phyloP scores from a whole-genome alignment of 805 yeast genomes.

The Starmerella floris region DNA sequence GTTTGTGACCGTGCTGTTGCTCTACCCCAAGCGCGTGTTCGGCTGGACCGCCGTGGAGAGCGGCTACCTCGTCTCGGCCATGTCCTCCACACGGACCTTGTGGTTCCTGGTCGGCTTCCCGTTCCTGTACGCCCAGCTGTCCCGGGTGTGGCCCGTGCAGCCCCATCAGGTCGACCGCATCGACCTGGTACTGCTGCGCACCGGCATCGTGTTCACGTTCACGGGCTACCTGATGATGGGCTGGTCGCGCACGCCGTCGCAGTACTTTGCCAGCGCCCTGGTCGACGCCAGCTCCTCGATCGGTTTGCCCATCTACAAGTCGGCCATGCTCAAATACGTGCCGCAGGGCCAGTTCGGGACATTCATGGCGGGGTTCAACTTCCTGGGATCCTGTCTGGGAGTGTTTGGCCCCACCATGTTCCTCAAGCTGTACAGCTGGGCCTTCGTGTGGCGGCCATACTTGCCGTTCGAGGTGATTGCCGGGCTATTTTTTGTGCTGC shows the following conservation, averaged over 20 bases:
- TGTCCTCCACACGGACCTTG: conserved; percentile 22
- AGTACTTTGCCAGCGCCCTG: conserved; percentile 21
- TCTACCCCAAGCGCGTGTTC: conserved; percentile 24
- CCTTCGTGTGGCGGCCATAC: conserved; percentile 14
- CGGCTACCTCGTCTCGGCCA: conserved; percentile 25
- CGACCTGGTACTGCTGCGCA: conserved; percentile 19
- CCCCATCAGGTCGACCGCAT: conserved; percentile 18
- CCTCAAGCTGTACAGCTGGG: conserved; percentile 19
- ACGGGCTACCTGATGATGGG: conserved; percentile 21
- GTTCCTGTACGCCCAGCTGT: conserved; percentile 14
- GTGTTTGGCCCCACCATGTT: conserved; percentile 18
- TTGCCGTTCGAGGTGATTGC: conserved; percentile 18
- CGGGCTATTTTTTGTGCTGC: conserved; percentile 8
- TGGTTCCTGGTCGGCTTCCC: conserved; percentile 24
- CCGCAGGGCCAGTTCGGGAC: conserved; percentile 23
- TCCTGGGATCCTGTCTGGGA: conserved; percentile 10
- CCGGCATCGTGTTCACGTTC: conserved; percentile 20
- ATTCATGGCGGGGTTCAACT: conserved; percentile 23
- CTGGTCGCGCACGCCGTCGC: conserved; percentile 17
- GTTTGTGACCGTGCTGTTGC: conserved; percentile 15
- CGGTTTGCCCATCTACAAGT: conserved; percentile 23
- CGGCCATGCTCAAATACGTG: conserved; percentile 24
- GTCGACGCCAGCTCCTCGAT: conserved; percentile 24
- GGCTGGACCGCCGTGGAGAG: conserved; percentile 26
- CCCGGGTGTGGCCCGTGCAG: conserved; percentile 14